Evolutionary conservation across 139 green algal species (phyloP).

Genomic region (Desmodesmus armatus): DNA sequence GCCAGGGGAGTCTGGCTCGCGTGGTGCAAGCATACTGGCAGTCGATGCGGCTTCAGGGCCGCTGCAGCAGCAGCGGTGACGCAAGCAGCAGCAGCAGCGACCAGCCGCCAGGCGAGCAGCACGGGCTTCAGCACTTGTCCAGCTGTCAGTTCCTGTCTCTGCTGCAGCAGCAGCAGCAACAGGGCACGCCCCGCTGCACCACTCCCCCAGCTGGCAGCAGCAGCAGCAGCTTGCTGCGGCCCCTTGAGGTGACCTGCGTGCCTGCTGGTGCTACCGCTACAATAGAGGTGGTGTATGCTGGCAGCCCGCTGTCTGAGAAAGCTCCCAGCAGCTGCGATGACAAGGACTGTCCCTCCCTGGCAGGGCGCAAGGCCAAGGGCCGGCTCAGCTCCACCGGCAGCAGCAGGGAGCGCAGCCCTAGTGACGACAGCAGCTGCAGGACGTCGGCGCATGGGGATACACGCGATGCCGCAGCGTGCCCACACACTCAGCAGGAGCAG

Average conservation of each 20-base stretch:
- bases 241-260: not conserved
- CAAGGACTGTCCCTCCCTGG: not conserved
- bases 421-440: conserved; percentile 17
- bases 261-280: conserved; percentile 21
- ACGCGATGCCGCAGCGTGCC: not conserved
- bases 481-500: not conserved
- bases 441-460: not conserved
- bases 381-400: not conserved
- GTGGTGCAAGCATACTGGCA: not conserved
- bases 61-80: not conserved
- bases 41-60: not conserved
- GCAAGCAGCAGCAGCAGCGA: not conserved
- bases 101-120: not conserved
- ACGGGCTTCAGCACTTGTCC: too few species aligned
- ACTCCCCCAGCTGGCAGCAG: not conserved
- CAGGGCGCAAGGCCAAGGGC: not conserved
- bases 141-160: too few species aligned
- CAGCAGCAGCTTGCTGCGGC: not conserved
- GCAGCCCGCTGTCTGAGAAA: not conserved
- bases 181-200: too few species aligned
- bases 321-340: not conserved
- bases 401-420: not conserved
- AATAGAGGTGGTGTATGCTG: conserved; percentile 30
- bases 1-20: not conserved
- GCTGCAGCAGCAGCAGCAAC: too few species aligned